Conservation (phyloP, 176 grass and related monocot species). For the Oryza brachyantha region DNA sequence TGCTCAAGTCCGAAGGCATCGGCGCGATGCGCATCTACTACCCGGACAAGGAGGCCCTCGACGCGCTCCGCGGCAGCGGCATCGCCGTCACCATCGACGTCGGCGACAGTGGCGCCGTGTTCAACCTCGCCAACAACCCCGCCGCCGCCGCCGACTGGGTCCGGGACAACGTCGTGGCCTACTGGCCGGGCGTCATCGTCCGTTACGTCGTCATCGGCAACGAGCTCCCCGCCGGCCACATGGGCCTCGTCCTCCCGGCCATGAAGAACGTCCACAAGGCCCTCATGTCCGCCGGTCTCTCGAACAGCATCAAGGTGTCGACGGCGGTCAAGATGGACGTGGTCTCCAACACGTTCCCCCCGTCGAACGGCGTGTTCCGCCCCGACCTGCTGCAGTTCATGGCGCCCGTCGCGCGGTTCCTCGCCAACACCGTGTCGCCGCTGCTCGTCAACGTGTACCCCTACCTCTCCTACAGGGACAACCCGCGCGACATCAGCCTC, state of each 20-base stretch:
- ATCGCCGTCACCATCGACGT: constrained; percentile 46
- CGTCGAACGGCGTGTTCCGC: constrained; percentile 37
- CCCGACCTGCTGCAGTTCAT: not conserved
- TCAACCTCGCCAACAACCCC: constrained; percentile 15
- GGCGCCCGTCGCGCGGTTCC: constrained; percentile 23
- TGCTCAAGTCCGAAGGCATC: constrained; percentile 60
- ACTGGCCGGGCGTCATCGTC: not conserved
- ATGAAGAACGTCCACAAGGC: constrained; percentile 48
- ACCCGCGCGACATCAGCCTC: not conserved
- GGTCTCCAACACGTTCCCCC: constrained; percentile 35
- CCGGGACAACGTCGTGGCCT: constrained; percentile 35
- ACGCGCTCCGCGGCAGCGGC: constrained; percentile 40
- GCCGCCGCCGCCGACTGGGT: constrained; percentile 35
- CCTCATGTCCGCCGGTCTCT: constrained; percentile 15
- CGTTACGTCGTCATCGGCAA: constrained; percentile 60
- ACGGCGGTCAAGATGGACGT: constrained; percentile 30
- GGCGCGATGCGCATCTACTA: constrained; percentile 52
- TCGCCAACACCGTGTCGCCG: constrained; percentile 32
- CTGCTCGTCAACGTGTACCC: constrained; percentile 65
- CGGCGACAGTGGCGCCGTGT: constrained; percentile 16
- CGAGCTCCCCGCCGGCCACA: constrained; percentile 12
- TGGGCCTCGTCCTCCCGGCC: constrained; percentile 43
- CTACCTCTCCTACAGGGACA: constrained; percentile 39
- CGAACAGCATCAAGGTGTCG: constrained; percentile 37
- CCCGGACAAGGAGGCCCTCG: constrained; percentile 33